Evolutionary conservation across 2,329 filamentous ascomycete species (phyloP), one percentile per base, ranked within the genome.

Genomic region (Diaporthe sp.): DNA sequence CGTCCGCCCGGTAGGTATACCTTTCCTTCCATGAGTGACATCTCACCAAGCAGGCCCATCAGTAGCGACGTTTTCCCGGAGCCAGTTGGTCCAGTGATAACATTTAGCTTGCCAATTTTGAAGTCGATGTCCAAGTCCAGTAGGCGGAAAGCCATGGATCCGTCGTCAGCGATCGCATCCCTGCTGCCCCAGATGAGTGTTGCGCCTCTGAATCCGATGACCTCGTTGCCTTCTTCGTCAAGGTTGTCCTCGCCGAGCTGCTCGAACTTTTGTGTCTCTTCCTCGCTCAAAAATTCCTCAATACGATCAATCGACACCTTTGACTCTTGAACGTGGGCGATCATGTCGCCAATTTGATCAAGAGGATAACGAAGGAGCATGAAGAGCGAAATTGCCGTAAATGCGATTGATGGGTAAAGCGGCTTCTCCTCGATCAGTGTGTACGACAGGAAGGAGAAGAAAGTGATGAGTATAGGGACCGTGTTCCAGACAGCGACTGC

Each of bases 301-400:
- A 99, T 95, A 87, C 97, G 96, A 81, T 98, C 96, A 70, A 99
- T 92, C 0, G 97, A 99, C 28, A 99, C 96, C 86, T 98, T 98
- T 34, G 96, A 95, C 85, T 99, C 97, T 85, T 98, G 95, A 5
- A 99, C 96, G 85, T 98, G 97, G 15, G 97, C 97, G 81, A 98
- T 94, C 97, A 99, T 99, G 84, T 99, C 97, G 69, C 97, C 97
- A 72, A 99, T 89, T 85, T 98, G 96, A 83, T 99, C 97, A 61
- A 99, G 88, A 6, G 97, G 97, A 72, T 98, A 94, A 65, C 97
- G 93, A 19, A 99, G 92, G 55, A 99, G 92, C 82, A 96, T 96
- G 84, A 99, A 99, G 78, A 99, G 92, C 0, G 97, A 98, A 72
- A 99, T 92, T 51, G 97, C 95, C 2, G 97, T 98, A 84, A 99